Base-by-base conservation (phyloP, 1,284 basidiomycete genomes). In the Meripilus lineatus region DNA sequence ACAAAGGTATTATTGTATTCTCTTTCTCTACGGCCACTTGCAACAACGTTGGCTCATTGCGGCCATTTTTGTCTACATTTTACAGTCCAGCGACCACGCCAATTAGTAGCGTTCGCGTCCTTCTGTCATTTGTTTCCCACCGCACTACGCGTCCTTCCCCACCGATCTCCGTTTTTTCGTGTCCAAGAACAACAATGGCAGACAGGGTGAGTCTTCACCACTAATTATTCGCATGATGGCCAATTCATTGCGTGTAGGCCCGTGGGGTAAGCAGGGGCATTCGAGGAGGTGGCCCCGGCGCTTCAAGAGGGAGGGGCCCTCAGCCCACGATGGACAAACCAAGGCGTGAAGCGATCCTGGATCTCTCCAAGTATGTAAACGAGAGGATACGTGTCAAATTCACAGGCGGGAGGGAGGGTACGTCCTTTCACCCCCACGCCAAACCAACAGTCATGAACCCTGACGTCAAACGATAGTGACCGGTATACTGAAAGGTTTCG, bases 311-410 rank as follows among this genome's bases (percentile, higher is more conserved):
- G 11, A 39, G 41, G 47, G 67, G 65, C 34, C 50, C 71, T 6
- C 69, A 69, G 37, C 70, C 75, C 15, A 66, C 76, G n/a, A 70
- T 74, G 61, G 91, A 93, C 53, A 92, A 92, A 64, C 91, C 92
- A 40, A 93, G 91, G 65, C 81, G 91, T 40, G 95, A 99, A 67
- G 90, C 91, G 24, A 98, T 99, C 65, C 80, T 99, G 23, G 94
- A 98, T 67, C 80, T 99, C 32, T 82, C 89, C 46, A 94, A 95
- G 64, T 98, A 96, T 59, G 85, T 89, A 40, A 91, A 97, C 66
- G 84, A 94, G 66, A 77, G 81, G 51, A 90, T 99, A 61, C 74
- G 91, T 44, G 93, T 99, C 61, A 98, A 97, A 68, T 98, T 99
- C 61, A 91, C 91, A 21, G 95, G 95, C 37, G 95, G 95, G 21